Conservation (phyloP, 345 rosid genomes). For the Populus pruinosa region DNA sequence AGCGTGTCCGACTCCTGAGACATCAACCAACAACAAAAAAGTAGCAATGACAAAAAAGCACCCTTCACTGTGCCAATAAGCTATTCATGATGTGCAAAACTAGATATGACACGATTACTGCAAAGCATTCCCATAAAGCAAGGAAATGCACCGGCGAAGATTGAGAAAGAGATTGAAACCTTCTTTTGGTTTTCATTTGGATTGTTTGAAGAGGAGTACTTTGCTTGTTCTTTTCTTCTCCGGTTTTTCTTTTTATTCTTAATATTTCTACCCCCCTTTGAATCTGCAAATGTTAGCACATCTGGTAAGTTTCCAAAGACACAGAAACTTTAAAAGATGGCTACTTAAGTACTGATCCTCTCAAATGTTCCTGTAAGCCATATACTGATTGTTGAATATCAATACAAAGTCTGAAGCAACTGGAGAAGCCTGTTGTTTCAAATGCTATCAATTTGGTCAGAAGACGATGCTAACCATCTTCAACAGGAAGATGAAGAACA, state of each 20-base stretch:
- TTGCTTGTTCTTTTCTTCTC: conserved; percentile 59
- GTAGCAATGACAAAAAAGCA: neutral
- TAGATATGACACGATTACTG: neutral
- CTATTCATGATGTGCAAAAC: neutral
- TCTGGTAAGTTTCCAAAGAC: conserved; percentile 2
- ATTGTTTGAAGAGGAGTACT: conserved; percentile 32
- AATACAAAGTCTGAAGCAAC: neutral
- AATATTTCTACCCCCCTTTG: conserved; percentile 49
- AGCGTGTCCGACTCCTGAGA: conserved; percentile 45
- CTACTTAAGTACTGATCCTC: neutral
- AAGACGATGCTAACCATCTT: neutral
- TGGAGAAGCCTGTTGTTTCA: neutral
- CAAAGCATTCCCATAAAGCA: neutral
- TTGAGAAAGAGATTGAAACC: conserved; percentile 32
- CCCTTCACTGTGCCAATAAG: neutral
- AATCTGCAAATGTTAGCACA: conserved; percentile 49
- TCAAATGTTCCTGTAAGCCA: neutral
- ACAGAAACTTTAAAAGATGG: neutral
- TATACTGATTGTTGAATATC: neutral
- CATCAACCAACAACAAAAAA: conserved; percentile 12
- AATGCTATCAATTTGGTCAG: neutral
- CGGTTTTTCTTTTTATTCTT: conserved; percentile 67
- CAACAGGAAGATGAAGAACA: conserved; percentile 1
- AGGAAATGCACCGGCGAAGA: neutral
- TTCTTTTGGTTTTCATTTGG: conserved; percentile 37